Conservation (phyloP, 1,284 basidiomycete species). For the Melanopsichium pennsylvanicum region DNA sequence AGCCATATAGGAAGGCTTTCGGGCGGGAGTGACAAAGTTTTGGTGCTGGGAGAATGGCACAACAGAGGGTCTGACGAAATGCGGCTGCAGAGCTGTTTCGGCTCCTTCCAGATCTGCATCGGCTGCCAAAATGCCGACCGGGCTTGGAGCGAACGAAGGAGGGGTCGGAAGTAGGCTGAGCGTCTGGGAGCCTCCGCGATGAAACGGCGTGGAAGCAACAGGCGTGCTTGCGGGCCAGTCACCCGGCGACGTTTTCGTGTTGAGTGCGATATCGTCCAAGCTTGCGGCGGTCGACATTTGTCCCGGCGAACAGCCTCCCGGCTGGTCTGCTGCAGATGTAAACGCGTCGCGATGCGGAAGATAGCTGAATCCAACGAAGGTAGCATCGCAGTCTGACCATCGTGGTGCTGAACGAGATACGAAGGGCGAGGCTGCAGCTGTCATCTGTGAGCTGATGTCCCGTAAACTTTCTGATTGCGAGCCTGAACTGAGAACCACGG, state of each 20-base stretch:
- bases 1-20: constrained; percentile 46
- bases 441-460: constrained; percentile 4
- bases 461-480: constrained; percentile 5
- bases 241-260: constrained; percentile 1
- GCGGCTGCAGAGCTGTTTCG: background rate
- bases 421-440: constrained; percentile 9
- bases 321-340: background rate
- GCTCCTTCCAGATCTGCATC: background rate
- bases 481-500: constrained; percentile 18
- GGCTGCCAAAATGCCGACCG: background rate
- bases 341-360: constrained; percentile 49
- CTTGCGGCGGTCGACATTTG: constrained; percentile 39
- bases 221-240: constrained; percentile 34
- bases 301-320: constrained; percentile 5
- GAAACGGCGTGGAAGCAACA: constrained; percentile 49
- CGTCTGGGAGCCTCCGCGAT: constrained; percentile 14
- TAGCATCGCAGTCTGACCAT: constrained; percentile 54
- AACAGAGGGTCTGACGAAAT: constrained; percentile 1
- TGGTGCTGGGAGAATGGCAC: constrained; percentile 17
- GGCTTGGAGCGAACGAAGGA: constrained; percentile 43
- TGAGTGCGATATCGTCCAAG: constrained; percentile 16
- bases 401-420: constrained; percentile 19
- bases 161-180: constrained; percentile 33
- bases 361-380: constrained; percentile 56
- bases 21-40: constrained; percentile 54